These are phyloP conservation scores for Trichosporon ovoides DNA, from an alignment of 1,284 basidiomycete species.

Conservation along the genomic window DNA sequence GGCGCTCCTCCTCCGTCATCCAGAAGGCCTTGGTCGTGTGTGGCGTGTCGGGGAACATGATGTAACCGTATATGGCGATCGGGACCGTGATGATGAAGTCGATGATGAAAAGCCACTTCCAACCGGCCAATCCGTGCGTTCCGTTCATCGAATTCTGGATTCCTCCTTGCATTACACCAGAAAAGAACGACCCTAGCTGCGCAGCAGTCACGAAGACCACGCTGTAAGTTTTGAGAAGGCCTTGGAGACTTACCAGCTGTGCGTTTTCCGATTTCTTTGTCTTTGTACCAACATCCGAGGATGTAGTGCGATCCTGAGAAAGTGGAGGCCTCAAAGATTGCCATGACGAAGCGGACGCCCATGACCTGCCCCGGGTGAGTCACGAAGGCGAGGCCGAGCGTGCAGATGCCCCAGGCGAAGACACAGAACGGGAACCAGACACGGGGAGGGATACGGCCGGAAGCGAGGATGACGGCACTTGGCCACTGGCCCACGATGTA, in stretches of 20 bases:
- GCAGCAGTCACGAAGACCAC: conserved; percentile 37
- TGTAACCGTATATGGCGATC: conserved; percentile 38
- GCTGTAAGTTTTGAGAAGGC: neutral
- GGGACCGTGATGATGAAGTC: conserved; percentile 38
- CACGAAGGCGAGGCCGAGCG: conserved; percentile 23
- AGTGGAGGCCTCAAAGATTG: conserved; percentile 36
- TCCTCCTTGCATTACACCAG: conserved; percentile 41
- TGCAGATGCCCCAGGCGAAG: conserved; percentile 33
- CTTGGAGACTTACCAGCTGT: conserved; percentile 18
- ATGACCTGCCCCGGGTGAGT: conserved; percentile 32
- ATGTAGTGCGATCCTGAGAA: conserved; percentile 40
- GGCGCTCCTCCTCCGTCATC: conserved; percentile 35
- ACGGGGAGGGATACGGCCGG: conserved; percentile 32
- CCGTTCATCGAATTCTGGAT: conserved; percentile 35
- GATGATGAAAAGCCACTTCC: conserved; percentile 42
- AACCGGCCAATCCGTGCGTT: conserved; percentile 26
- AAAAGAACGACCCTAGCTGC: conserved; percentile 39
- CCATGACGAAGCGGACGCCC: conserved; percentile 34
- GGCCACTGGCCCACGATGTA: conserved; percentile 39
- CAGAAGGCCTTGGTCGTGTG: conserved; percentile 38
- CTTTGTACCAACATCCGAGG: conserved; percentile 44
- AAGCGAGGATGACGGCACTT: conserved; percentile 34
- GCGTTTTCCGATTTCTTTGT: conserved; percentile 39
- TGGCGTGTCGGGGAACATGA: conserved; percentile 43
- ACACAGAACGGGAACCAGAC: conserved; percentile 42